phyloP scores from a whole-genome alignment of 2,329 filamentous ascomycete genomes.

The Juglanconis oblonga region DNA sequence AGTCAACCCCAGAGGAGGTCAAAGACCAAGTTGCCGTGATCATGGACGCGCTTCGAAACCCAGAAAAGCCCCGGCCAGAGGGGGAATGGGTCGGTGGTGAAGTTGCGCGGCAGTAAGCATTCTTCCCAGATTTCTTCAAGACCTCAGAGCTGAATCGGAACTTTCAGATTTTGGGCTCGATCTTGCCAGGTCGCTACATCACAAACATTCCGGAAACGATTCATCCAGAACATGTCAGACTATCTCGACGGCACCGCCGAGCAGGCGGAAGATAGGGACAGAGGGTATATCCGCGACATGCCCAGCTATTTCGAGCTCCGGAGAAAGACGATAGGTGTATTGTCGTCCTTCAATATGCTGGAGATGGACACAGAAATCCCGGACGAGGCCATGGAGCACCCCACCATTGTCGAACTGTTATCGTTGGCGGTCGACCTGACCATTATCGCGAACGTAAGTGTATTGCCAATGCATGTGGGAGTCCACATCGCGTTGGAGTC shows the following conservation, averaged over 20 bases:
- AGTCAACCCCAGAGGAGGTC: slow-evolving; percentile 5
- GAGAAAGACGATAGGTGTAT: slow-evolving; percentile 24
- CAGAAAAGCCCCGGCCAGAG: slow-evolving; percentile 16
- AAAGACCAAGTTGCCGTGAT: slow-evolving; percentile 13
- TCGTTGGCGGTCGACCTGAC: slow-evolving; percentile 24
- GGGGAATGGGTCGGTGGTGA: slow-evolving; percentile 22
- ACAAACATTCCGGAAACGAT: slow-evolving; percentile 21
- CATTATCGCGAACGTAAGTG: slow-evolving; percentile 25
- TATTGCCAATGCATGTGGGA: background rate
- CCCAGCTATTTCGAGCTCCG: slow-evolving; percentile 25
- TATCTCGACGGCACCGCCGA: slow-evolving; percentile 24
- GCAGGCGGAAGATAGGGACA: slow-evolving; percentile 23
- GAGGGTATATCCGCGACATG: slow-evolving; percentile 19
- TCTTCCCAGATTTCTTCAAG: too few relatives aligned
- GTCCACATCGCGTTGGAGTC: background rate
- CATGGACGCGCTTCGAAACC: slow-evolving; percentile 22
- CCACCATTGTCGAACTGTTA: slow-evolving; percentile 20
- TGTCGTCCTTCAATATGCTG: slow-evolving; percentile 23
- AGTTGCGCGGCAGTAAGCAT: slow-evolving; percentile 24
- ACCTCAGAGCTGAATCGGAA: background rate
- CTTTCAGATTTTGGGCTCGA: slow-evolving; percentile 24
- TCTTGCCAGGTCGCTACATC: slow-evolving; percentile 15
- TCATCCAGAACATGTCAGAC: slow-evolving; percentile 22
- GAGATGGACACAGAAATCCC: slow-evolving; percentile 25
- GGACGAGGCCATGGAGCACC: slow-evolving; percentile 20